Evolutionary conservation across 2,329 filamentous ascomycete genomes (phyloP).

Genomic region (Hypoxylon sp.): DNA sequence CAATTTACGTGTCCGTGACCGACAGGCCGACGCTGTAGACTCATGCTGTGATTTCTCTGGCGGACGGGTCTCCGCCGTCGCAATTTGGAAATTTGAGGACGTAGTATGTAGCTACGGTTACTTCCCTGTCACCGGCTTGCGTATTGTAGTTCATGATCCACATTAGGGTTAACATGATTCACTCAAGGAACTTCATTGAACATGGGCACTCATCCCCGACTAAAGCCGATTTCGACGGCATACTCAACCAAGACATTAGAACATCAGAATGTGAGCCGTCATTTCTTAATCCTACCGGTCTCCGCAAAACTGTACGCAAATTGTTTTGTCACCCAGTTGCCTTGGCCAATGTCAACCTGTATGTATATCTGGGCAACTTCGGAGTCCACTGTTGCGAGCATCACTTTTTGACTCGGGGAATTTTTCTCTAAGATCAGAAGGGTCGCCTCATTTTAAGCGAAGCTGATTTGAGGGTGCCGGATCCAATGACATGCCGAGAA

Average conservation of each 20-base stretch:
- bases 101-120: conserved; percentile 24
- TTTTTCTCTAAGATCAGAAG: conserved; percentile 24
- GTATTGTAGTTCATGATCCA: conserved; percentile 30
- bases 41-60: conserved; percentile 20
- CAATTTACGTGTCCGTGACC: conserved; percentile 37
- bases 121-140: conserved; percentile 24
- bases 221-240: conserved; percentile 30
- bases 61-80: conserved; percentile 19
- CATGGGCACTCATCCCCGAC: conserved; percentile 27
- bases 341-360: conserved; percentile 23
- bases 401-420: conserved; percentile 28
- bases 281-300: conserved; percentile 29
- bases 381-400: conserved; percentile 35
- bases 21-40: conserved; percentile 12
- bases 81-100: conserved; percentile 14
- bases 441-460: conserved; percentile 37
- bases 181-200: conserved; percentile 13
- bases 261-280: conserved; percentile 31
- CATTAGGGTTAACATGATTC: conserved; percentile 30
- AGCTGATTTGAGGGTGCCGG: conserved; percentile 26
- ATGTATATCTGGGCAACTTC: conserved; percentile 25
- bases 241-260: conserved; percentile 18
- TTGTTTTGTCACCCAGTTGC: too few species aligned
- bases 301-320: too few species aligned
- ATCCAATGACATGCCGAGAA: conserved; percentile 42